Base-by-base conservation (phyloP, 208 protist species). In the Leishmania gerbilli region DNA sequence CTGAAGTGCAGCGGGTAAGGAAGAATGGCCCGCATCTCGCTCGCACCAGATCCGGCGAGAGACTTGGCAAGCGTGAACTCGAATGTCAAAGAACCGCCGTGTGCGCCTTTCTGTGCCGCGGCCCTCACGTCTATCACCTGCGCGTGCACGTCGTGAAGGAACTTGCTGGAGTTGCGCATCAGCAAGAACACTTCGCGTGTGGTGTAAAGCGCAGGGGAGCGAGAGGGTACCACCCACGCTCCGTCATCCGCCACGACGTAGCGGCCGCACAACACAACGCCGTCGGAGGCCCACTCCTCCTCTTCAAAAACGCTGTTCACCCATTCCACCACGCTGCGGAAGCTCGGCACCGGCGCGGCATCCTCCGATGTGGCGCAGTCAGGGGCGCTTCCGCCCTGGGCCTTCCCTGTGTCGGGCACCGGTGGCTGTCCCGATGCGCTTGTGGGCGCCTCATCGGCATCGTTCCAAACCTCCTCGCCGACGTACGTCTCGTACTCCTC, bases 121-220 rank as follows among this genome's bases (percentile, higher is more conserved):
- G 40, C 27, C 49, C 31, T 58, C 71, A 82, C 0, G 37, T 40
- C 69, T 13, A 74, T 51, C 64, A 80, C 53, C 84, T 97, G 94
- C 3, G 82, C 53, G 77, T 93, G 89, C 15, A 97, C 71, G 75
- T 97, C 94, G 3, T 79, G 72, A 24, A 91, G 45, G 71, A 97
- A 96, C 76, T 96, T 95, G 71, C 83, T 83, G 5, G 93, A 96
- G 62, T 87, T 93, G 19, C 91, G 91, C 94, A 97, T 97, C 45
- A 89, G 88, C 71, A 95, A 51, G 68, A 97, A 95, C 53, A 96
- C 90, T 75, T 95, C 93, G 3, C 90, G 90, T 17, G 90, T 77
- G 34, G 85, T 85, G 60, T 79, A 77, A 24, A 96, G 82, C 67
- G 84, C 79, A 17, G 89, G 81, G 19, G 89, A 89, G 58, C 90